Conservation (phyloP, 1,284 basidiomycete species). For the Apiotrichum sp. region DNA sequence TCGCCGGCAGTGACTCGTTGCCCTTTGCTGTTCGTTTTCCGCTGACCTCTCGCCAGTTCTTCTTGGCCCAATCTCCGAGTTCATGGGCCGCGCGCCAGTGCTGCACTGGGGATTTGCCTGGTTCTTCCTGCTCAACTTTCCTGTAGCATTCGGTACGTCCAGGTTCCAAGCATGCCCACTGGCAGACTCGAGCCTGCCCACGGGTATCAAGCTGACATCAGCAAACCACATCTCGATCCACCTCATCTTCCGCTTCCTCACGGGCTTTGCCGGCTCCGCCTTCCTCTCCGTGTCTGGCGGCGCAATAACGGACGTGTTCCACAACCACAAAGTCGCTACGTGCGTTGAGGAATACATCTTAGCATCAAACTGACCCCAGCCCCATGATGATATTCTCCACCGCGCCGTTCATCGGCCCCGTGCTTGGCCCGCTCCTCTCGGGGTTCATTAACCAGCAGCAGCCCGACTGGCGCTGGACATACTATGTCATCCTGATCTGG, state of each 20-base stretch:
- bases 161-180: too few relatives aligned
- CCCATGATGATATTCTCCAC: constrained; percentile 72
- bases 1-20: not conserved
- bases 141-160: constrained; percentile 55
- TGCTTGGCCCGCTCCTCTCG: constrained; percentile 52
- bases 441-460: constrained; percentile 54
- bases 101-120: constrained; percentile 24
- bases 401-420: constrained; percentile 68
- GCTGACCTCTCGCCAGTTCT: constrained; percentile 38
- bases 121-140: constrained; percentile 54
- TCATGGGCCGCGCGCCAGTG: constrained; percentile 52
- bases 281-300: constrained; percentile 77
- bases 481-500: constrained; percentile 59
- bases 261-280: constrained; percentile 60
- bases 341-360: constrained; percentile 44
- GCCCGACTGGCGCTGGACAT: constrained; percentile 69
- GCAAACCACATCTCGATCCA: constrained; percentile 48
- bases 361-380: constrained; percentile 40
- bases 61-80: constrained; percentile 56
- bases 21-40: too few relatives aligned
- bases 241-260: constrained; percentile 64
- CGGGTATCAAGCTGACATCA: not conserved
- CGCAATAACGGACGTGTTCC: constrained; percentile 67
- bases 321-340: constrained; percentile 59
- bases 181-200: too few relatives aligned